These are phyloP conservation scores for Auriculariales sp. DNA, from an alignment of 768 basidiomycete genomes.

Conservation along the genomic window DNA sequence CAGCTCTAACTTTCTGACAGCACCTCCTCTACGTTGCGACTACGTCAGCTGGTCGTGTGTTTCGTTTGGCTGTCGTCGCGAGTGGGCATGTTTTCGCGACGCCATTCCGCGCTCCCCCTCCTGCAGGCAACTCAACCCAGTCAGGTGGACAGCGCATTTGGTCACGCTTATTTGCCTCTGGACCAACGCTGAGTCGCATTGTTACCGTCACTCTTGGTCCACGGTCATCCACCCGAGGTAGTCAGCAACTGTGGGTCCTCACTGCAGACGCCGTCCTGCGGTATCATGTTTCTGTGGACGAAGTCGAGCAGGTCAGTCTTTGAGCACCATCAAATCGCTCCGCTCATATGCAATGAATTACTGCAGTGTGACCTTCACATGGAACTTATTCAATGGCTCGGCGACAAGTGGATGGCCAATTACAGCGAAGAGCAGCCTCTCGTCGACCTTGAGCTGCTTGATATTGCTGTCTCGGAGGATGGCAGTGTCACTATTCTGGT, in stretches of 20 bases:
- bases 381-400: constrained; percentile 3
- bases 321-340: background rate
- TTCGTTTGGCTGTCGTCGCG: constrained; percentile 48
- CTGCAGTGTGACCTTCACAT: background rate
- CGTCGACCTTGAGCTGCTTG: constrained; percentile 61
- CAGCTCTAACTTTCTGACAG: background rate
- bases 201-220: constrained; percentile 28
- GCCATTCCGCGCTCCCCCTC: constrained; percentile 29
- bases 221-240: constrained; percentile 26
- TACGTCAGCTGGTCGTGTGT: constrained; percentile 52
- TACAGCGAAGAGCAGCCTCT: constrained; percentile 7
- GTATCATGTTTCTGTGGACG: constrained; percentile 54
- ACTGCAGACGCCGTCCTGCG: constrained; percentile 53
- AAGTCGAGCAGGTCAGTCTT: constrained; percentile 37
- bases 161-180: background rate
- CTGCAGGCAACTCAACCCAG: background rate
- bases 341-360: background rate
- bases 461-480: constrained; percentile 39
- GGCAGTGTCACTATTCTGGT: constrained; percentile 45
- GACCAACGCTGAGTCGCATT: constrained; percentile 8
- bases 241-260: constrained; percentile 50
- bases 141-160: background rate
- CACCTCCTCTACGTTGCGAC: constrained; percentile 36
- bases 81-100: constrained; percentile 35
- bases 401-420: background rate